Evolutionary conservation across 2,329 filamentous ascomycete species (phyloP).

Genomic region (Onygenales sp.): DNA sequence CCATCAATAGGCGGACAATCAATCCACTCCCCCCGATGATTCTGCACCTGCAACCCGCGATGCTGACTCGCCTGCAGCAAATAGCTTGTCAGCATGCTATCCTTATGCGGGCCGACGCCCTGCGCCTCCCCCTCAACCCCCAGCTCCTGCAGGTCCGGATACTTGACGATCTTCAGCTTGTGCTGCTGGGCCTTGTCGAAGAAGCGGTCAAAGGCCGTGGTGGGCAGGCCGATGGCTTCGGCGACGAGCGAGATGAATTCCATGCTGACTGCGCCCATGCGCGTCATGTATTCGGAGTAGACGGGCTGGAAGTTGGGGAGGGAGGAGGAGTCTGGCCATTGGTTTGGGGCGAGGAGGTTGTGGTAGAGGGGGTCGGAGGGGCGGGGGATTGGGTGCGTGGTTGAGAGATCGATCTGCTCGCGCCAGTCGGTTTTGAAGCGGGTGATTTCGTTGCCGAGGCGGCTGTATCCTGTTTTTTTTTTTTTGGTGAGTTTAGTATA

Average conservation of each 20-base stretch:
- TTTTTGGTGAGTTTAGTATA: conserved; percentile 37
- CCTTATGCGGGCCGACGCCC: conserved; percentile 70
- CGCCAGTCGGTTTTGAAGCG: conserved; percentile 68
- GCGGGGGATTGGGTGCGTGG: conserved; percentile 58
- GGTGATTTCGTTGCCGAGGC: conserved; percentile 54
- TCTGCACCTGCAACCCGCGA: conserved; percentile 72
- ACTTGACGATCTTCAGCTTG: conserved; percentile 84
- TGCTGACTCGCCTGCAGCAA: conserved; percentile 72
- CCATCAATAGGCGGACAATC: conserved; percentile 67
- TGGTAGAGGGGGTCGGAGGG: conserved; percentile 58
- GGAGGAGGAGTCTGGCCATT: conserved; percentile 60
- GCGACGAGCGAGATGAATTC: conserved; percentile 72
- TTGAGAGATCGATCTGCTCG: conserved; percentile 80
- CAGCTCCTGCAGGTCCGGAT: conserved; percentile 61
- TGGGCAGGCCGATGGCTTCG: conserved; percentile 66
- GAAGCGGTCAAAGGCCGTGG: conserved; percentile 64
- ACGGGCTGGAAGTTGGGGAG: conserved; percentile 59
- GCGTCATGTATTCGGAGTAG: conserved; percentile 65
- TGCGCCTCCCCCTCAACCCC: conserved; percentile 39
- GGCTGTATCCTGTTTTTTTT: conserved; percentile 22
- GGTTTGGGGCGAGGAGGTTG: conserved; percentile 65
- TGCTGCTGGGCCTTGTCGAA: conserved; percentile 66
- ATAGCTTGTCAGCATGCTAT: conserved; percentile 74
- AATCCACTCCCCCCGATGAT: conserved; percentile 68
- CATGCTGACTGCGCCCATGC: conserved; percentile 64